Evolutionary conservation across 495 filamentous ascomycete genomes (phyloP).

Genomic region (Penicillium parvum): DNA sequence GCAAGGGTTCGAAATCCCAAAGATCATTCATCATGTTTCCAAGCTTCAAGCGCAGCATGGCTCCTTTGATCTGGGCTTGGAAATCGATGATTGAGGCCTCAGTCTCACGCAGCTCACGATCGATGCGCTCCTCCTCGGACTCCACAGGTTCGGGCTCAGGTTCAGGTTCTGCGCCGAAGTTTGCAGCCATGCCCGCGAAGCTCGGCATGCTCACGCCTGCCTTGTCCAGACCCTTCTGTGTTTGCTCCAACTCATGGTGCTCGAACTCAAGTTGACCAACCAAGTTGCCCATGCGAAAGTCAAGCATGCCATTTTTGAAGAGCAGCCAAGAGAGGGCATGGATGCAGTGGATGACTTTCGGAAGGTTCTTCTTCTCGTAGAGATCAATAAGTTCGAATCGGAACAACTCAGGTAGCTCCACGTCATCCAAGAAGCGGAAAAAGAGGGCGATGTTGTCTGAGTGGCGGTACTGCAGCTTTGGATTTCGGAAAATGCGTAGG

Average conservation of each 20-base stretch:
- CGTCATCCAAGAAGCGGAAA: conserved; percentile 85
- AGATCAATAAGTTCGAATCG: conserved; percentile 96
- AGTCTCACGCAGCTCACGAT: conserved; percentile 75
- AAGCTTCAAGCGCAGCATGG: conserved; percentile 69
- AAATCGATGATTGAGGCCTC: conserved; percentile 69
- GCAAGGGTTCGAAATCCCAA: conserved; percentile 80
- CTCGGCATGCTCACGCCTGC: conserved; percentile 93
- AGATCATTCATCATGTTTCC: conserved; percentile 80
- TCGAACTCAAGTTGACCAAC: conserved; percentile 97
- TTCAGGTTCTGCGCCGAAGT: conserved; percentile 81
- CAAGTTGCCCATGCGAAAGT: conserved; percentile 96
- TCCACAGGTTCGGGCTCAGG: conserved; percentile 69
- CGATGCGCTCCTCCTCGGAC: conserved; percentile 83
- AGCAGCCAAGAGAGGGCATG: conserved; percentile 95
- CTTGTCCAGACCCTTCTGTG: conserved; percentile 93
- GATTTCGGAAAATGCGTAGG: conserved; percentile 77
- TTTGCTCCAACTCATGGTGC: conserved; percentile 93
- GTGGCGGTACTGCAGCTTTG: conserved; percentile 86
- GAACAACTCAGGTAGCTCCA: conserved; percentile 97
- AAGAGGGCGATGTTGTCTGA: conserved; percentile 96
- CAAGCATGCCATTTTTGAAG: conserved; percentile 87
- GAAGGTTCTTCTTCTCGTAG: conserved; percentile 99
- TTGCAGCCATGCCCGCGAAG: conserved; percentile 93
- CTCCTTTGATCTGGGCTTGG: conserved; percentile 83
- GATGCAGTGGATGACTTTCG: conserved; percentile 98